Percentiles rank a stretch among this genome's conserved stretches.
Evolutionary conservation across 1,284 basidiomycete genomes (phyloP).

Genomic region (Mycena sp.): DNA sequence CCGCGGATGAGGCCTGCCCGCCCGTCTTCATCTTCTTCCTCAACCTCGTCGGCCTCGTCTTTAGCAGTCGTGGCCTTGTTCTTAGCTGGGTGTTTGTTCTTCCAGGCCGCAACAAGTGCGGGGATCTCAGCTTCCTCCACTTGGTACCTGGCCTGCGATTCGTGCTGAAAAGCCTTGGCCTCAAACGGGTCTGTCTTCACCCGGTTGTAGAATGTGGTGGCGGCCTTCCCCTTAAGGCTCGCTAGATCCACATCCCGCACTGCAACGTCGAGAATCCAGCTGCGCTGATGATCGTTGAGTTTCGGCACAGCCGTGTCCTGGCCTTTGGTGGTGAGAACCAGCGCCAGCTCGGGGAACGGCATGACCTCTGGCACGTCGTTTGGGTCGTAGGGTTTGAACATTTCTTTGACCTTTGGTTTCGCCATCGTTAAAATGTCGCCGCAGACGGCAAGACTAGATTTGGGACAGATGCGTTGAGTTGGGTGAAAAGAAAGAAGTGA

Average conservation of each 20-base stretch:
- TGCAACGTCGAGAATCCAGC: not conserved
- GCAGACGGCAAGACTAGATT: not conserved
- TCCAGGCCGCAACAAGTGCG: not conserved
- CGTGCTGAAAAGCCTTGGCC: constrained; percentile 16
- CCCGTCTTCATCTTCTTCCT: not conserved
- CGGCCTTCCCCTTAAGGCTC: not conserved
- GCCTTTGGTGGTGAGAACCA: not conserved
- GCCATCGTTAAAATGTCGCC: not conserved
- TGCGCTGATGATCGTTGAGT: not conserved
- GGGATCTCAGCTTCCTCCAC: not conserved
- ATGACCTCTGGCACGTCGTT: not conserved
- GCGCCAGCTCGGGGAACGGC: not conserved
- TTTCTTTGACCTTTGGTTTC: not conserved
- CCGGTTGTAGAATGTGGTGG: not conserved
- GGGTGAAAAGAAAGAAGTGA: too few relatives aligned
- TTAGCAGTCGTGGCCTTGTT: not conserved
- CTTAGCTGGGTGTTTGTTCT: not conserved
- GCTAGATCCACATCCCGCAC: not conserved
- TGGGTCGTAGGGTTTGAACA: not conserved
- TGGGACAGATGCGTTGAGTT: too few relatives aligned
- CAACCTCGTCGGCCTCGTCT: not conserved
- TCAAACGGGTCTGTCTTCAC: constrained; percentile 9
- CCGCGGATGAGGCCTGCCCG: not conserved
- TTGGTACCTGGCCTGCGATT: not conserved
- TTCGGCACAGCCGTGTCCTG: constrained; percentile 4